Conservation (phyloP, 208 protist genomes). For the Histomonas meleagridis region DNA sequence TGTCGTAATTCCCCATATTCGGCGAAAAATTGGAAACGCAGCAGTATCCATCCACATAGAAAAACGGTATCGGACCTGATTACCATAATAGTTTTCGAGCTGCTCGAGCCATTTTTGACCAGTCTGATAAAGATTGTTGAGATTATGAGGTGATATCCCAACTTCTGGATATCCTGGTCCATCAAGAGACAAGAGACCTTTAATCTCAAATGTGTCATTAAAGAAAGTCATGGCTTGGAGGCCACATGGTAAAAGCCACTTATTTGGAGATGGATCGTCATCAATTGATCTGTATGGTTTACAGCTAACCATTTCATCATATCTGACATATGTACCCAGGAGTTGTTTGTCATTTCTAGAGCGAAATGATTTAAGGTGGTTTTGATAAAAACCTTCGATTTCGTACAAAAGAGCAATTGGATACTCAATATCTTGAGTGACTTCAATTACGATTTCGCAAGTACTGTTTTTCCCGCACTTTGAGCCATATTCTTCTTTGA, state of each 20-base stretch:
- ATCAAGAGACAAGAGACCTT: background rate
- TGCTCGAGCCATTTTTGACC: slow-evolving; percentile 11
- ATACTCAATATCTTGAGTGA: background rate
- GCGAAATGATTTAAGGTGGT: background rate
- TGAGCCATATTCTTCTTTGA: background rate
- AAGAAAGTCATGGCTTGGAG: background rate
- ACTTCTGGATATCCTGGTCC: background rate
- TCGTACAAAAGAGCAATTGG: slow-evolving; percentile 5
- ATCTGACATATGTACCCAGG: background rate
- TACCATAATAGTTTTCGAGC: background rate
- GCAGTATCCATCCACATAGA: slow-evolving; percentile 13
- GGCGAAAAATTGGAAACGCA: background rate
- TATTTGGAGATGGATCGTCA: background rate
- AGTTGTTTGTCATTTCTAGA: background rate
- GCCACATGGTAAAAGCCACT: background rate
- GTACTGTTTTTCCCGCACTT: background rate
- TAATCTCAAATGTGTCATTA: background rate
- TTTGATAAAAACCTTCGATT: background rate
- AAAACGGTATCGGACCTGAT: background rate
- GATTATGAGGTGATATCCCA: background rate
- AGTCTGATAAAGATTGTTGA: background rate
- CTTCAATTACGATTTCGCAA: background rate
- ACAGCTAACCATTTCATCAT: background rate
- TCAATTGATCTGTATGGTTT: background rate
- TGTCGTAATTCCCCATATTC: background rate